Conservation (phyloP, 768 basidiomycete genomes). For the Suillus luteus region DNA sequence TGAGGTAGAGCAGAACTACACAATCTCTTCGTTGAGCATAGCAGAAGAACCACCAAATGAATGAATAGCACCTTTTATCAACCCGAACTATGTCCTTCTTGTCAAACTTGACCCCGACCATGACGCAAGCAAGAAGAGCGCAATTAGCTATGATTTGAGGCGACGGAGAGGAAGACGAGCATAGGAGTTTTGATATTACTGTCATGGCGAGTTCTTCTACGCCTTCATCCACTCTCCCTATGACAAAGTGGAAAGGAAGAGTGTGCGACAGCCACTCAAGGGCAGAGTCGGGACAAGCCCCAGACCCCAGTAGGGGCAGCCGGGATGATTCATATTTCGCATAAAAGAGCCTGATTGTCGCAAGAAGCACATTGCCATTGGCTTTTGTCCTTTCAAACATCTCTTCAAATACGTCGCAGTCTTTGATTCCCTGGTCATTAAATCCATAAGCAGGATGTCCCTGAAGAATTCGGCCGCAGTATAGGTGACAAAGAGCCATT, state of each 20-base stretch:
- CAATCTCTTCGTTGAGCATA: no score
- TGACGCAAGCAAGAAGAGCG: no score
- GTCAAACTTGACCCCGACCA: no score
- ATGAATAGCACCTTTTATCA: no score
- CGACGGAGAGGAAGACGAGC: neutral
- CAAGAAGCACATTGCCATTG: neutral
- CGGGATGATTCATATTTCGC: no score
- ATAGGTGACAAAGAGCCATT: neutral
- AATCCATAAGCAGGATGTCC: neutral
- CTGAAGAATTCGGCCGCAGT: neutral
- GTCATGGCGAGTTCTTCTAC: neutral
- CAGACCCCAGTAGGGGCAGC: no score
- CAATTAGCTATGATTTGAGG: neutral
- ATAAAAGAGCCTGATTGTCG: neutral
- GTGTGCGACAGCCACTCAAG: neutral
- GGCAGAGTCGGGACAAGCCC: neutral
- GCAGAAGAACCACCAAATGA: no score
- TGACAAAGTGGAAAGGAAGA: neutral
- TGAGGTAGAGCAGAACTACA: no score
- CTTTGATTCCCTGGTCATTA: neutral
- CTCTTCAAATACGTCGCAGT: neutral
- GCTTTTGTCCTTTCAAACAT: no score
- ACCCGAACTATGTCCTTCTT: no score
- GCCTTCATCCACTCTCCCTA: neutral
- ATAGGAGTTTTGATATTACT: neutral